Conservation (phyloP, 2,329 filamentous ascomycete genomes). For the Fusarium oligoseptatum region DNA sequence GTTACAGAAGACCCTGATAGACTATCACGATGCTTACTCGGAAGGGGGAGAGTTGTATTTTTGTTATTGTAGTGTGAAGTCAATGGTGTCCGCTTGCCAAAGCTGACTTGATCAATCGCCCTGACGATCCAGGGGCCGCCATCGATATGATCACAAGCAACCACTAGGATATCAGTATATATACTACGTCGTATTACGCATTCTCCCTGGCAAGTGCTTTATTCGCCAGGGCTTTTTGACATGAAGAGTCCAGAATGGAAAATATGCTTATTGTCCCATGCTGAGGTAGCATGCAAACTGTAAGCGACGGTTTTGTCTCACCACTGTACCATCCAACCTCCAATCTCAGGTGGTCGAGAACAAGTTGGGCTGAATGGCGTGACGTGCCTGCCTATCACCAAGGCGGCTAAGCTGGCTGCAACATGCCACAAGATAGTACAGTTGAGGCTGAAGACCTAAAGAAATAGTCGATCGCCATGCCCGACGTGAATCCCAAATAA, state of each 20-base stretch:
- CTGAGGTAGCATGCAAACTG: not conserved
- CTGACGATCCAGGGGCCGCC: not conserved
- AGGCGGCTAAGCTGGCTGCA: not conserved
- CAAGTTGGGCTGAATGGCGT: not conserved
- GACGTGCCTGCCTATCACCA: not conserved
- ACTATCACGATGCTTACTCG: not conserved
- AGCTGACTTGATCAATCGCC: not conserved
- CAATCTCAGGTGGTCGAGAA: not conserved
- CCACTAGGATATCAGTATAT: not conserved
- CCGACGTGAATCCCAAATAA: not conserved
- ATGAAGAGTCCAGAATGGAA: not conserved
- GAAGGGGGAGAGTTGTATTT: not conserved
- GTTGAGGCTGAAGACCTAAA: not conserved
- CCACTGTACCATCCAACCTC: not conserved
- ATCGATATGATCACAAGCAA: not conserved
- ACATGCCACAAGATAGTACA: not conserved
- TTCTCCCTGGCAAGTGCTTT: not conserved
- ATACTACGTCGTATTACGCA: not conserved
- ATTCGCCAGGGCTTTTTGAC: not conserved
- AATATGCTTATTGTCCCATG: not conserved
- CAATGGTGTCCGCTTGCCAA: not conserved
- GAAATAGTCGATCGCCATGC: not conserved
- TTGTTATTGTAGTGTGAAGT: too few relatives aligned
- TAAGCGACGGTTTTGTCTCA: not conserved
- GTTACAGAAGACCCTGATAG: not conserved